Evolutionary conservation across 148 eudicot genomes (phyloP), one percentile per base, ranked within the genome.

Genomic region (Vaccinium corymbosum): DNA sequence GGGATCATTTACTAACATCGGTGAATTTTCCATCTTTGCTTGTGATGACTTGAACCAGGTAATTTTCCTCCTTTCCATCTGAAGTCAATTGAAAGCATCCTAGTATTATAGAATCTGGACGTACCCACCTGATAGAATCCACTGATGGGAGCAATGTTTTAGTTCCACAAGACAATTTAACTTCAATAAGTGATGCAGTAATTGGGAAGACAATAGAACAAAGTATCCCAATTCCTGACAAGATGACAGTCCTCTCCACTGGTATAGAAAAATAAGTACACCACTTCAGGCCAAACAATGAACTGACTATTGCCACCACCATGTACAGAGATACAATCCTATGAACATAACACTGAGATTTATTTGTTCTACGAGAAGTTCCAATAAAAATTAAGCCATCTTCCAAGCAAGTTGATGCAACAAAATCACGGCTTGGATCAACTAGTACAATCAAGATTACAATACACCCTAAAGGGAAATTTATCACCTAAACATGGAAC

Each of bases 111-210:
- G 95, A 92, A 86, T 96, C 98, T 68, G 93, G 84, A 83, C 98
- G 97, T 81, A 93, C 76, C 98, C 98, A 96, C 88, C 91, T 93
- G 88, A 96, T 89, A 85, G 91, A 87, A 88, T 96, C 97, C 85
- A 96, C 98, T 96, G 92, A 51, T 19, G 16, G 52, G 51, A 49
- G 57, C 72, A 86, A 84, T 0, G 52, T 80, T 8, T 79, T 48
- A 84, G 81, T 46, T 68, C 75, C 6, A 15, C 46, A 72, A 72
- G 76, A 35, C 73, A 68, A 27, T 68, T 68, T 1, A 27, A 25
- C 16, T 35, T 15, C 35, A 9, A 29, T 15, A 72, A 72, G 49
- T 2, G 4, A 35, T 20, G 15, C 42, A 72, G 19, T 35, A 72
- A 29, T 72, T 15, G 10, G 57, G 68, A 80, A 32, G 8, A 55